Conservation (phyloP, 305 asterid genomes). For the Caryopteris hybrid region DNA sequence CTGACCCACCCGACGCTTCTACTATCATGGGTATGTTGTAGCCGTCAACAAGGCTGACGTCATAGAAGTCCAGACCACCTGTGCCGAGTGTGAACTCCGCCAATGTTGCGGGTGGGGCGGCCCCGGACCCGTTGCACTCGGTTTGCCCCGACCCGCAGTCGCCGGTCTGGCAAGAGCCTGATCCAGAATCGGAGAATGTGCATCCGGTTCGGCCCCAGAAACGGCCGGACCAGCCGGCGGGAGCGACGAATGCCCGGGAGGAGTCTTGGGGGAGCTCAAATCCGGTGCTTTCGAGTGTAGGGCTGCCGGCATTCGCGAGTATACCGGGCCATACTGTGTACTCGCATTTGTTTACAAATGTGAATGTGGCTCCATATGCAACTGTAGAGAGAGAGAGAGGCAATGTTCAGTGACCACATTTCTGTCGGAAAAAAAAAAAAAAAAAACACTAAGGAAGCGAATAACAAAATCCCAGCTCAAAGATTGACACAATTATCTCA, state of each 20-base stretch:
- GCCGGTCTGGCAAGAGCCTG: constrained; percentile 64
- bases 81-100: constrained; percentile 84
- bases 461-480: neutral
- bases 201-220: constrained; percentile 93
- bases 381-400: constrained; percentile 27
- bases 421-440: neutral
- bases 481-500: neutral
- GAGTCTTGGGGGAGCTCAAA: constrained; percentile 70
- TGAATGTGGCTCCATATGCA: constrained; percentile 70
- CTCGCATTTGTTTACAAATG: constrained; percentile 79
- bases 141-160: constrained; percentile 80
- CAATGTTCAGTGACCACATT: neutral
- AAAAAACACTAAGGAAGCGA: too few relatives aligned
- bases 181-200: constrained; percentile 47
- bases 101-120: constrained; percentile 84
- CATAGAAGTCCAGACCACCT: constrained; percentile 73
- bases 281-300: constrained; percentile 73
- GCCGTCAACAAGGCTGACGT: constrained; percentile 92
- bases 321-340: constrained; percentile 94
- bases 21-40: constrained; percentile 79
- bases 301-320: constrained; percentile 81
- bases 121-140: constrained; percentile 85
- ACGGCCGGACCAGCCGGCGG: constrained; percentile 93
- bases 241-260: constrained; percentile 61
- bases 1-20: constrained; percentile 83